Percentiles rank a stretch among this genome's conserved stretches.
Evolutionary conservation across 2,329 filamentous ascomycete species (phyloP).

Genomic region (Phoma sp.): DNA sequence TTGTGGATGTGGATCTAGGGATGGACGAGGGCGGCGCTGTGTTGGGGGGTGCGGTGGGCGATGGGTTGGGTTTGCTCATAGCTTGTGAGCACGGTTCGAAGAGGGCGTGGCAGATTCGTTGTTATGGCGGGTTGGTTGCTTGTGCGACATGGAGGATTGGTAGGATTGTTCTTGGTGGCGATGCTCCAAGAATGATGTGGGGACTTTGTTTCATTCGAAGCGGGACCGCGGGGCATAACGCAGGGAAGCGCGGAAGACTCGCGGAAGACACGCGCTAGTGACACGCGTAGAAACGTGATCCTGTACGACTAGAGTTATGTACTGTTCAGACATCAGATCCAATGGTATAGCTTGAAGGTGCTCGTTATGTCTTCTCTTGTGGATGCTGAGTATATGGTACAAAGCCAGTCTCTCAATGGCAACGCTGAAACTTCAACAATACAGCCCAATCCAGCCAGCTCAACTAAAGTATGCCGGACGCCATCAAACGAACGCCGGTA

Average conservation of each 20-base stretch:
- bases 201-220: background rate
- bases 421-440: background rate
- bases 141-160: too few relatives aligned
- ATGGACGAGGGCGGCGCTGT: slow-evolving; percentile 5
- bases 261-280: slow-evolving; percentile 12
- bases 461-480: background rate
- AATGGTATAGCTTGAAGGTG: background rate
- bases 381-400: slow-evolving; percentile 16
- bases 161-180: background rate
- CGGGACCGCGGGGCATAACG: slow-evolving; percentile 8
- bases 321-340: background rate
- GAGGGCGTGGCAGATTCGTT: too few relatives aligned
- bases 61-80: slow-evolving; percentile 3
- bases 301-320: background rate
- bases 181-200: slow-evolving; percentile 5
- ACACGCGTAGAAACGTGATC: slow-evolving; percentile 21
- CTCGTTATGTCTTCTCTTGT: background rate
- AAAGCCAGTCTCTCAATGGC: background rate
- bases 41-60: background rate
- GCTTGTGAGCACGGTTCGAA: background rate
- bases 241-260: slow-evolving; percentile 3
- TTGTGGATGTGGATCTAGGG: slow-evolving; percentile 11
- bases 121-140: too few relatives aligned
- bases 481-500: slow-evolving; percentile 29
- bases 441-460: background rate